A percentile compares a stretch with the other conserved stretches of the same genome.
phyloP scores from a whole-genome alignment of 177 flowering plant species.

The Vitis hybrid region DNA sequence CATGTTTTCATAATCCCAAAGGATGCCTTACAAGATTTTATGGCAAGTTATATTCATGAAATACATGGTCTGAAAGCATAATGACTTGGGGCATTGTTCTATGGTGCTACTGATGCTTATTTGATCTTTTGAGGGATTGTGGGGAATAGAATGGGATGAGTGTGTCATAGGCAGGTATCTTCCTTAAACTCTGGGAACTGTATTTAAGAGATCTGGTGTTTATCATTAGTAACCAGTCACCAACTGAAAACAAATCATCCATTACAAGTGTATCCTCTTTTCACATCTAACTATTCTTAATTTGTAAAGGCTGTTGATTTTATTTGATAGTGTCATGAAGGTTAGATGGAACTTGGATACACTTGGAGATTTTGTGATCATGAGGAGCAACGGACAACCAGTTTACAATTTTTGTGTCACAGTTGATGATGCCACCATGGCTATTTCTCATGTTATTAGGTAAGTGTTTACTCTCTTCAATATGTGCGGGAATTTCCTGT shows the following conservation, averaged over 20 bases:
- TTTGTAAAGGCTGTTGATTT: slow-evolving; percentile 30
- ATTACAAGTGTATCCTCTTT: not conserved
- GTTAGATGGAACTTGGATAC: slow-evolving; percentile 84
- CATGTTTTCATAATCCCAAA: not conserved
- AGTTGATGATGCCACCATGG: slow-evolving; percentile 98
- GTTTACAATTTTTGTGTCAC: slow-evolving; percentile 98
- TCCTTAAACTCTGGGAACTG: too few species aligned
- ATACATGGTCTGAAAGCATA: not conserved
- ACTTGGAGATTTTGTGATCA: slow-evolving; percentile 88
- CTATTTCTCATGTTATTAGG: slow-evolving; percentile 97
- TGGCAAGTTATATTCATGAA: not conserved
- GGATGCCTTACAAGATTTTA: not conserved
- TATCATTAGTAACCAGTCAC: too few species aligned
- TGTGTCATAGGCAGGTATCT: too few species aligned
- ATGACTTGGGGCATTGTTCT: not conserved
- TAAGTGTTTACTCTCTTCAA: slow-evolving; percentile 14
- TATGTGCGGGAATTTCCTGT: not conserved
- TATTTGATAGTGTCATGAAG: slow-evolving; percentile 68
- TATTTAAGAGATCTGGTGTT: too few species aligned
- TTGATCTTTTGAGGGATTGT: too few species aligned
- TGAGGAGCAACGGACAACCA: slow-evolving; percentile 98
- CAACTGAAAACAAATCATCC: not conserved
- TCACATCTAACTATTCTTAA: not conserved
- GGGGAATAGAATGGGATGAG: too few species aligned
- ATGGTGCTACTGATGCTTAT: too few species aligned